Evolutionary conservation across 345 rosid genomes (phyloP).

Genomic region (Eucalyptus pumila): DNA sequence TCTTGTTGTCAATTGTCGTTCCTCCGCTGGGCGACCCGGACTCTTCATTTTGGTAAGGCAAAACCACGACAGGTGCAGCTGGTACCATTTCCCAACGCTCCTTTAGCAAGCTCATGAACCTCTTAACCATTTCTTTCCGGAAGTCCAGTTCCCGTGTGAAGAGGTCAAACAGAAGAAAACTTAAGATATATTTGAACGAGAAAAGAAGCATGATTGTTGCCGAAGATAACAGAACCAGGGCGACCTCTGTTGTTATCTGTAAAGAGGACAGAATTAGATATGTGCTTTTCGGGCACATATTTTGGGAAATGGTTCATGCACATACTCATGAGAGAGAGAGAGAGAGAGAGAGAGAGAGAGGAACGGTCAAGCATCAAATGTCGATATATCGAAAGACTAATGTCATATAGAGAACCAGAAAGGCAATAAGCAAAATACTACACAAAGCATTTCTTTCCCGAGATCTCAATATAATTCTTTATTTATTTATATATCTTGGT

Average conservation of each 20-base stretch:
- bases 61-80: conserved; percentile 70
- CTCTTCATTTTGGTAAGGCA: conserved; percentile 47
- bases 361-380: neutral
- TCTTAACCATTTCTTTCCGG: conserved; percentile 67
- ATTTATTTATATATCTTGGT: neutral
- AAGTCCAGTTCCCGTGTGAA: conserved; percentile 86
- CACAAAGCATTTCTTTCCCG: neutral
- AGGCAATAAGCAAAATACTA: neutral
- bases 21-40: conserved; percentile 20
- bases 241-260: conserved; percentile 82
- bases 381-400: neutral
- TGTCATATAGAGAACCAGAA: neutral
- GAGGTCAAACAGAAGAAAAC: conserved; percentile 54
- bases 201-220: conserved; percentile 49
- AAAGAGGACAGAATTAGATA: neutral
- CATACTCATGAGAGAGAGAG: neutral
- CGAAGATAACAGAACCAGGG: conserved; percentile 44
- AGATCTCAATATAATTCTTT: neutral
- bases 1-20: conserved; percentile 13
- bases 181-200: conserved; percentile 75
- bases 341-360: neutral
- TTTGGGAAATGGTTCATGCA: neutral
- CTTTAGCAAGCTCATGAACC: conserved; percentile 38
- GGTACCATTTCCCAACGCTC: conserved; percentile 90
- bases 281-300: neutral